Conservation (phyloP, 2,329 filamentous ascomycete genomes). For the Dendryphion nanum region DNA sequence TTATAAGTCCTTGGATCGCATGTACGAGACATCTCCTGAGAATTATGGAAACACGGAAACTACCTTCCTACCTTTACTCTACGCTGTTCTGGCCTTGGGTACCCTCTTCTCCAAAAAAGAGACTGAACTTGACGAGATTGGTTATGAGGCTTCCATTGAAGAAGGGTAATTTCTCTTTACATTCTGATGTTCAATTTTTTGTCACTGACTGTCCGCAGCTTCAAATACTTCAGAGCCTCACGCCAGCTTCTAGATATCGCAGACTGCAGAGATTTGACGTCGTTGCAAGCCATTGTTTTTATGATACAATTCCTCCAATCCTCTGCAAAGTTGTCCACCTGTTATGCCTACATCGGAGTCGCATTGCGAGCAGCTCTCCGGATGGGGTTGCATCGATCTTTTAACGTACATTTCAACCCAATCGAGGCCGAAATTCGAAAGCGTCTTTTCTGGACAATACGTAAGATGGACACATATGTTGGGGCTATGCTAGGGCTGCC, state of each 20-base stretch:
- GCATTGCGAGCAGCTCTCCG: slow-evolving; percentile 51
- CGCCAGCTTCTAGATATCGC: slow-evolving; percentile 52
- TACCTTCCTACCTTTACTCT: slow-evolving; percentile 48
- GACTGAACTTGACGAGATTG: slow-evolving; percentile 33
- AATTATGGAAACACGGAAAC: slow-evolving; percentile 47
- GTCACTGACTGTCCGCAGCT: slow-evolving; percentile 31
- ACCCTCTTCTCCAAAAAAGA: slow-evolving; percentile 47
- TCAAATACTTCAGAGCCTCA: slow-evolving; percentile 50
- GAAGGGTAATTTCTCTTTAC: slow-evolving; percentile 38
- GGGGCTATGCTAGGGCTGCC: slow-evolving; percentile 52
- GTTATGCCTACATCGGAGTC: slow-evolving; percentile 54
- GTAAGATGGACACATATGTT: slow-evolving; percentile 53
- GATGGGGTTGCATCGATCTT: slow-evolving; percentile 52
- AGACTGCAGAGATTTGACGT: slow-evolving; percentile 51
- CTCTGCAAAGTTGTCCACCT: slow-evolving; percentile 52
- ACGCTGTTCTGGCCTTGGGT: slow-evolving; percentile 49
- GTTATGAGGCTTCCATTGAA: slow-evolving; percentile 48
- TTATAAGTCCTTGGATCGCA: slow-evolving; percentile 69
- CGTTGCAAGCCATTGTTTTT: slow-evolving; percentile 52
- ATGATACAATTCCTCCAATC: slow-evolving; percentile 55
- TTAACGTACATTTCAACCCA: slow-evolving; percentile 46
- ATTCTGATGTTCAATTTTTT: no score
- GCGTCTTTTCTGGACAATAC: slow-evolving; percentile 52
- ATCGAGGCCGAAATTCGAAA: slow-evolving; percentile 51
- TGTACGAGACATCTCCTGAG: slow-evolving; percentile 66